Base-by-base conservation (phyloP, 2,329 filamentous ascomycete species). In the Fusarium lyarnte region DNA sequence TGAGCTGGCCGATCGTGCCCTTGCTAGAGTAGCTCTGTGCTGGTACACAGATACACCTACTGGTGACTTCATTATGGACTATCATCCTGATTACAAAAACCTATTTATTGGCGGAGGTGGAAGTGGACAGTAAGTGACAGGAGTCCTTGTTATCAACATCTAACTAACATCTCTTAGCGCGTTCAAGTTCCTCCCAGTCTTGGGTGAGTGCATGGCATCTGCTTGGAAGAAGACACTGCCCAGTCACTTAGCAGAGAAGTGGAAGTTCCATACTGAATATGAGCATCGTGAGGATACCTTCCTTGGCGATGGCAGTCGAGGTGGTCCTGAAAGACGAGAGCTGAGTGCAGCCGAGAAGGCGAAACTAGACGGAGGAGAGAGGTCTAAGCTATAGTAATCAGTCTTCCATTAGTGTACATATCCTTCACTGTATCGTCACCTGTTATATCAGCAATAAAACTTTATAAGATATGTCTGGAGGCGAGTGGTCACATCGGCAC, bases 11-110 rank as follows among this genome's bases (percentile, higher is more conserved):
- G 62, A 72, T 41, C 52, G 73, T 1, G 25, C 63, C 1, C 33
- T 76, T 6, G 47, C 65, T 1, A 63, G 65, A 10, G 49, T 59
- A 8, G 70, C 65, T 4, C 36, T 76, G 2, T 74, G 72, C 8
- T 74, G 72, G 72, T 74, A 74, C 16, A 74, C 72, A 1, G 72
- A 74, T 53, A 74, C 72, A 13, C 72, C 72, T 9, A 72, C 65
- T 2, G 68, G 72, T 17, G 72, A 74, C 42, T 74, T 74, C n/a
- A 74, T 74, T 19, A 72, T 74, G 68, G 72, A 74, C 13, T 74
- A 70, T 31, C 72, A 74, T 8, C 72, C 72, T 0, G 72, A 74
- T n/a, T 74, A 70, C 9, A 66, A 66, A 46, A 74, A 74, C 11
- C 53, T 74, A 0, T 74, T 74, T 10, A 29, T 74, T 5, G 69